These are phyloP conservation scores for Skeletonema costatum DNA, from an alignment of 108 stramenopile species.

Conservation along the genomic window DNA sequence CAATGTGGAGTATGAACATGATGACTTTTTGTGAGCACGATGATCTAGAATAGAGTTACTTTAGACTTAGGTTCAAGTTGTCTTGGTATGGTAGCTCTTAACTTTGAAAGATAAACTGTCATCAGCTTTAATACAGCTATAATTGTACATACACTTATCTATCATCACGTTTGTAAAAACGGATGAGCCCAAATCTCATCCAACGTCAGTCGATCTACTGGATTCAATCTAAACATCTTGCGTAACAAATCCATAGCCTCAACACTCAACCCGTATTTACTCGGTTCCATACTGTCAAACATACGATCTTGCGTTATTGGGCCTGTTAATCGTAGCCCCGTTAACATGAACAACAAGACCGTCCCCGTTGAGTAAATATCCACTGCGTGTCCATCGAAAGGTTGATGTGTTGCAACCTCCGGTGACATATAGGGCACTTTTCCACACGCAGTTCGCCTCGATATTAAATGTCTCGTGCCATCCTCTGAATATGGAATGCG, in stretches of 20 bases:
- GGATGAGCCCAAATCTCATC: conserved; percentile 27
- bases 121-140: neutral
- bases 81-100: neutral
- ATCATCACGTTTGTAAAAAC: conserved; percentile 7
- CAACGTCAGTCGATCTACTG: conserved; percentile 41
- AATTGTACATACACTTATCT: neutral
- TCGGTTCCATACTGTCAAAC: conserved; percentile 24
- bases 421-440: conserved; percentile 69
- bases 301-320: conserved; percentile 22
- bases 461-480: conserved; percentile 31
- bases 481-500: conserved; percentile 62
- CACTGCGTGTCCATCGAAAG: conserved; percentile 62
- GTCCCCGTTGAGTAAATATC: conserved; percentile 71
- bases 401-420: conserved; percentile 36
- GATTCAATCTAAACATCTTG: conserved; percentile 38
- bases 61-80: neutral
- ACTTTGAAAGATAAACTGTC: neutral
- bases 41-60: neutral
- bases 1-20: conserved; percentile 42
- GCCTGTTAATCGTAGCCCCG: conserved; percentile 28
- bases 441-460: conserved; percentile 48
- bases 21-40: conserved; percentile 5
- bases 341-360: conserved; percentile 63
- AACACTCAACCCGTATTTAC: conserved; percentile 25
- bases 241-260: conserved; percentile 47